phyloP scores from a whole-genome alignment of 2,329 filamentous ascomycete species.

The Fusarium multiceps region DNA sequence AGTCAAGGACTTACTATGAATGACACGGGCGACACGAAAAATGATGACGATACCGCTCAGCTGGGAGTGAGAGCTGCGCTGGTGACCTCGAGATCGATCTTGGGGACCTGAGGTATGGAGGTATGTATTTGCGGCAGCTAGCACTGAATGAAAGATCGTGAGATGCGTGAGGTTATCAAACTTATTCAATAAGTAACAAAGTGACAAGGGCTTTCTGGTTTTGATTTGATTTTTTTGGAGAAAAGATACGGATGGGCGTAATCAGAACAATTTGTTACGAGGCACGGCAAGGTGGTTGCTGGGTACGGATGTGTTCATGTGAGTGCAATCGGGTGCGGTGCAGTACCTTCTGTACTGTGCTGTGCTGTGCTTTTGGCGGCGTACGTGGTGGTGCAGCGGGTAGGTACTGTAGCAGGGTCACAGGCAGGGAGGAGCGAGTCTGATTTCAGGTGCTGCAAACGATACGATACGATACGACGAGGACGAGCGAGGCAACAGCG shows the following conservation, averaged over 20 bases:
- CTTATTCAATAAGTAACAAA: conserved; percentile 14
- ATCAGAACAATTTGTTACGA: conserved; percentile 27
- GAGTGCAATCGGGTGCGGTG: conserved; percentile 34
- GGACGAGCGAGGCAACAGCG: conserved; percentile 23
- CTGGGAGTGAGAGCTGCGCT: conserved; percentile 34
- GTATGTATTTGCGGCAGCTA: conserved; percentile 35
- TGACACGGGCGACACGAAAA: conserved; percentile 20
- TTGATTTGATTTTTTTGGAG: conserved; percentile 13
- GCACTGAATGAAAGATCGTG: conserved; percentile 42
- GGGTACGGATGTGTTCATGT: conserved; percentile 37
- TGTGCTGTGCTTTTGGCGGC: conserved; percentile 36
- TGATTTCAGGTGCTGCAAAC: conserved; percentile 9
- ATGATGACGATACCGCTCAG: conserved; percentile 41
- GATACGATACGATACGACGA: background rate
- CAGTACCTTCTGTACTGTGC: conserved; percentile 4
- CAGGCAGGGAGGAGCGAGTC: conserved; percentile 31
- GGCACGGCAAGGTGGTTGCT: conserved; percentile 29
- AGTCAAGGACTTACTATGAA: conserved; percentile 35
- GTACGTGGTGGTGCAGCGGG: conserved; percentile 42
- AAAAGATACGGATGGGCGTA: conserved; percentile 15
- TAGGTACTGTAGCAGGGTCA: conserved; percentile 37
- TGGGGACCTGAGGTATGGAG: background rate
- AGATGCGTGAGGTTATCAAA: conserved; percentile 27
- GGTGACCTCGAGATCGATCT: conserved; percentile 40
- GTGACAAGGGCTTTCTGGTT: conserved; percentile 30